Percentiles rank a stretch among this genome's conserved stretches.
Conservation (phyloP, 768 basidiomycete species). For the Pisolithus microcarpus region DNA sequence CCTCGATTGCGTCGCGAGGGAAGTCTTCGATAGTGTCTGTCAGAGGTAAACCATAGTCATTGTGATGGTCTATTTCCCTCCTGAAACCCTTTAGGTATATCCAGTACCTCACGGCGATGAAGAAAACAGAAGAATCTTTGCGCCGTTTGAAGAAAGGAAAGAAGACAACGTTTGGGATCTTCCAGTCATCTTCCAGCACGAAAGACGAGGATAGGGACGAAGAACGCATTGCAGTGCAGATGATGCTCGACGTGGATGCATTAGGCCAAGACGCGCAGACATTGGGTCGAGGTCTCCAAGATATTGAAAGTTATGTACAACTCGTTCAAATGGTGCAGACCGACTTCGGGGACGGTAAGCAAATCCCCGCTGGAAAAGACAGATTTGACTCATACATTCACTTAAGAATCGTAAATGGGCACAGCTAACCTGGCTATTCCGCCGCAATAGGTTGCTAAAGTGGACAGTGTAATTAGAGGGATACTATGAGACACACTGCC, state of each 20-base stretch:
- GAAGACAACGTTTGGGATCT: slow-evolving; percentile 72
- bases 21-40: slow-evolving; percentile 66
- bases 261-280: slow-evolving; percentile 71
- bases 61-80: neutral
- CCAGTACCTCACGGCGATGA: slow-evolving; percentile 72
- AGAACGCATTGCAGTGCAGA: slow-evolving; percentile 74
- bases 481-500: slow-evolving; percentile 29
- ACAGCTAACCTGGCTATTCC: slow-evolving; percentile 2
- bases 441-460: neutral
- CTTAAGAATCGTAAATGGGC: slow-evolving; percentile 7
- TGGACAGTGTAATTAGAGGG: slow-evolving; percentile 1
- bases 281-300: slow-evolving; percentile 57
- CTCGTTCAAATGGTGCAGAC: slow-evolving; percentile 57
- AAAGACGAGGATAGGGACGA: slow-evolving; percentile 74
- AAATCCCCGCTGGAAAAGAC: neutral
- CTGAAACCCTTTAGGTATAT: slow-evolving; percentile 51
- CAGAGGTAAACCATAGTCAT: slow-evolving; percentile 41
- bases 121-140: slow-evolving; percentile 88
- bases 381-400: neutral
- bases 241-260: slow-evolving; percentile 81
- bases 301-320: slow-evolving; percentile 43
- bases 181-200: slow-evolving; percentile 36
- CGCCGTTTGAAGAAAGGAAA: slow-evolving; percentile 83
- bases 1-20: slow-evolving; percentile 43
- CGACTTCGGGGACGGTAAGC: slow-evolving; percentile 29